Conservation (phyloP, 805 yeast genomes). For the Candida peoriensis region DNA sequence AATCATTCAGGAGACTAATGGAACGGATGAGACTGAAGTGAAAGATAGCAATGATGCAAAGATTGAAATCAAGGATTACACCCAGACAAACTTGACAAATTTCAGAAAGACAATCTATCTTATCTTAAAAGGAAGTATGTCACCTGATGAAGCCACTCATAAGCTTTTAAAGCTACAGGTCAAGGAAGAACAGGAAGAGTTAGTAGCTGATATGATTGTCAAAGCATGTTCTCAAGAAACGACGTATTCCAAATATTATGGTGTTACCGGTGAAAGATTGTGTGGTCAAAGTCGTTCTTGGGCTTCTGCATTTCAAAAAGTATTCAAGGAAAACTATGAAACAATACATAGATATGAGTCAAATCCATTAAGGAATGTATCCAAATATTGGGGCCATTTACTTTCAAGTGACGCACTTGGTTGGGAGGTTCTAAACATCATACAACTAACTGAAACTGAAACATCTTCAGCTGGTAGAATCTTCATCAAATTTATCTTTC, state of each 20-base stretch:
- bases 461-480: slow-evolving; percentile 81
- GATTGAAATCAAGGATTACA: slow-evolving; percentile 50
- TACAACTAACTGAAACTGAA: slow-evolving; percentile 61
- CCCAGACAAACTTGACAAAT: slow-evolving; percentile 56
- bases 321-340: slow-evolving; percentile 53
- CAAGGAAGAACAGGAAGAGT: slow-evolving; percentile 38
- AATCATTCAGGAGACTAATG: slow-evolving; percentile 27
- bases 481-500: slow-evolving; percentile 73
- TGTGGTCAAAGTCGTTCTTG: slow-evolving; percentile 48
- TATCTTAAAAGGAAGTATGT: slow-evolving; percentile 83
- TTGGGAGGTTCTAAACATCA: slow-evolving; percentile 52
- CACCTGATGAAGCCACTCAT: slow-evolving; percentile 90
- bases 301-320: slow-evolving; percentile 46
- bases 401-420: slow-evolving; percentile 65
- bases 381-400: slow-evolving; percentile 82
- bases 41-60: slow-evolving; percentile 12
- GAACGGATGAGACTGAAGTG: slow-evolving; percentile 10
- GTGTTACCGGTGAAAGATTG: slow-evolving; percentile 66
- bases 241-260: slow-evolving; percentile 81
- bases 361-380: slow-evolving; percentile 69
- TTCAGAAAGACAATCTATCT: slow-evolving; percentile 76
- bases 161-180: slow-evolving; percentile 56
- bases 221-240: slow-evolving; percentile 83
- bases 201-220: slow-evolving; percentile 66
- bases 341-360: slow-evolving; percentile 65